Percentiles rank a stretch among this genome's conserved stretches.
phyloP scores from a whole-genome alignment of 257 asterid genomes.

The Penstemon barbatus region DNA sequence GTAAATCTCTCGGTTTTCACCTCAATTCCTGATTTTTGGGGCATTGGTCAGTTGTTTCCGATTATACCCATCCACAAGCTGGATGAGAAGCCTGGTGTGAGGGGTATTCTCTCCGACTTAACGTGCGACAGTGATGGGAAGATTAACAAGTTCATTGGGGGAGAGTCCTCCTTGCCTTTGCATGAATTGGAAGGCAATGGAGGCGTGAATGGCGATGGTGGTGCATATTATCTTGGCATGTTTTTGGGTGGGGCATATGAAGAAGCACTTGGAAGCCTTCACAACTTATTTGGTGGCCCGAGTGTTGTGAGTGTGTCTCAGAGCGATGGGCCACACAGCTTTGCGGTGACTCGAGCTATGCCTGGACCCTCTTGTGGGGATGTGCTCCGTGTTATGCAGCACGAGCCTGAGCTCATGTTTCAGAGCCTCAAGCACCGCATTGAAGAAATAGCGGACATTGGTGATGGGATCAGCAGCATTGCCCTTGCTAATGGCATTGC shows the following conservation, averaged over 20 bases:
- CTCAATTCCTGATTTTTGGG: conserved; percentile 98
- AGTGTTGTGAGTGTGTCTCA: conserved; percentile 82
- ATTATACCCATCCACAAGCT: conserved; percentile 85
- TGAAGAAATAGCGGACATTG: conserved; percentile 51
- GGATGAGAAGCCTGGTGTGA: conserved; percentile 62
- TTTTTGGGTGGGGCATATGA: conserved; percentile 95
- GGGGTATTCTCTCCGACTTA: conserved; percentile 76
- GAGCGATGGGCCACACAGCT: conserved; percentile 83
- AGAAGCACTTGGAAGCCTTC: conserved; percentile 90
- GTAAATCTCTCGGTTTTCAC: conserved; percentile 85
- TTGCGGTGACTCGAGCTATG: conserved; percentile 70
- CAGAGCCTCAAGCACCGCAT: conserved; percentile 81
- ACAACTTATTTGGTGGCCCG: conserved; percentile 89
- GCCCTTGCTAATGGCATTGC: conserved; percentile 52
- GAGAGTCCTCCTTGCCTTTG: conserved; percentile 82
- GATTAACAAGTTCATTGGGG: conserved; percentile 88
- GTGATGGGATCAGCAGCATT: conserved; percentile 22
- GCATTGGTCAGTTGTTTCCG: conserved; percentile 80
- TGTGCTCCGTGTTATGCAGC: conserved; percentile 88
- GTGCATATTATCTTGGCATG: conserved; percentile 76
- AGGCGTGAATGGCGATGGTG: conserved; percentile 32
- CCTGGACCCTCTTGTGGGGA: conserved; percentile 81
- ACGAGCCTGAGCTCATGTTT: conserved; percentile 92
- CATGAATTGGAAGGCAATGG: conserved; percentile 57
- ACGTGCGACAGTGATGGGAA: conserved; percentile 97